Evolutionary conservation across 352 stramenopile species (phyloP).

Genomic region (Phytophthora ramorum): DNA sequence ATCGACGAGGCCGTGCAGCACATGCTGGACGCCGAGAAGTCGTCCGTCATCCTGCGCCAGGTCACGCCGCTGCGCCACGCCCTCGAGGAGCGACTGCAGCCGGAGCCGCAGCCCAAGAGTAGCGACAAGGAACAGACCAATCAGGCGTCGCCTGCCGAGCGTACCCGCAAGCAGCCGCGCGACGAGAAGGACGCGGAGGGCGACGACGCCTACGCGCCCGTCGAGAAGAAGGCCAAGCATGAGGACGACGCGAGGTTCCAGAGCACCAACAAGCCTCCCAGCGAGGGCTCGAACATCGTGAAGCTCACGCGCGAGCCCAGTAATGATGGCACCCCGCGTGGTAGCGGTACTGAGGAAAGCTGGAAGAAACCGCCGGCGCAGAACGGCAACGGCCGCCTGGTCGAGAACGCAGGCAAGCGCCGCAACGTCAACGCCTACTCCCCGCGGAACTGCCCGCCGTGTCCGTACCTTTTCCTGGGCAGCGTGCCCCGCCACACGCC

Average conservation of each 20-base stretch:
- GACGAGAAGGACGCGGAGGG: slow-evolving; percentile 26
- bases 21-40: slow-evolving; percentile 57
- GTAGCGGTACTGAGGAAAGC: slow-evolving; percentile 11
- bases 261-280: slow-evolving; percentile 4
- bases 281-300: slow-evolving; percentile 28
- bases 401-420: slow-evolving; percentile 33
- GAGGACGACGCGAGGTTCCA: slow-evolving; percentile 19
- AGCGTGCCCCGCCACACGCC: slow-evolving; percentile 58
- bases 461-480: slow-evolving; percentile 76
- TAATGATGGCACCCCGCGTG: slow-evolving; percentile 2
- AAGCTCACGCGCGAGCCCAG: slow-evolving; percentile 33
- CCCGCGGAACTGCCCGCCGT: slow-evolving; percentile 59
- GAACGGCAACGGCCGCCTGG: slow-evolving; percentile 19
- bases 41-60: slow-evolving; percentile 65
- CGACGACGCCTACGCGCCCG: background rate
- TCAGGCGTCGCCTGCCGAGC: slow-evolving; percentile 23
- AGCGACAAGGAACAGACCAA: slow-evolving; percentile 5
- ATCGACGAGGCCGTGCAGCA: slow-evolving; percentile 47
- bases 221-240: slow-evolving; percentile 47
- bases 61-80: slow-evolving; percentile 62
- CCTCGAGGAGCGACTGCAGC: slow-evolving; percentile 45
- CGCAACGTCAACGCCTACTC: slow-evolving; percentile 27
- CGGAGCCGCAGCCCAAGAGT: slow-evolving; percentile 10
- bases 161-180: slow-evolving; percentile 29
- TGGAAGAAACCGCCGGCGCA: slow-evolving; percentile 23